Evolutionary conservation across 2,329 filamentous ascomycete species (phyloP).

Genomic region (Lecanicillium sp.): DNA sequence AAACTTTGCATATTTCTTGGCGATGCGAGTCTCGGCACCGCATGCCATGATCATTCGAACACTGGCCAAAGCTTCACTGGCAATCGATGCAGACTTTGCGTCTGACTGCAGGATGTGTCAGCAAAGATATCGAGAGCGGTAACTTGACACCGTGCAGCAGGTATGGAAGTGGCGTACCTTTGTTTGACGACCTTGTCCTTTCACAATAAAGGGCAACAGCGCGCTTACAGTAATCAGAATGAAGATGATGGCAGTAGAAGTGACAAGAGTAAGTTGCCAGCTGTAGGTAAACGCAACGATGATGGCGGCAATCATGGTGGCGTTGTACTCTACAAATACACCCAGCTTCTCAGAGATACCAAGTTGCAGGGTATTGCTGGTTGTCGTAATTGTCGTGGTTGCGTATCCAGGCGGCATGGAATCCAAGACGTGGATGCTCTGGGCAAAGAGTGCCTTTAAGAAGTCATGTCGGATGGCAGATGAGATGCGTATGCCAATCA

Average conservation of each 20-base stretch:
- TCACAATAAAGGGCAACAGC: slow-evolving; percentile 49
- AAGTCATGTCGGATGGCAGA: slow-evolving; percentile 57
- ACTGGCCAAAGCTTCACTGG: slow-evolving; percentile 52
- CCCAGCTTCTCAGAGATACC: slow-evolving; percentile 59
- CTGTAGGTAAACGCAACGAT: slow-evolving; percentile 49
- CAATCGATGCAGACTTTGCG: slow-evolving; percentile 49
- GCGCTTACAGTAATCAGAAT: slow-evolving; percentile 40
- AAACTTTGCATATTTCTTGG: slow-evolving; percentile 45
- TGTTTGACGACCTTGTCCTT: slow-evolving; percentile 36
- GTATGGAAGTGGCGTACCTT: slow-evolving; percentile 21
- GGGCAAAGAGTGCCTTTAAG: slow-evolving; percentile 53
- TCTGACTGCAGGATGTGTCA: slow-evolving; percentile 31
- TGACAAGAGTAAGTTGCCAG: slow-evolving; percentile 54
- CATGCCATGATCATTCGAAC: slow-evolving; percentile 57
- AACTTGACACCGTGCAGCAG: not conserved
- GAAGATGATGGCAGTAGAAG: slow-evolving; percentile 48
- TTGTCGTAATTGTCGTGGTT: slow-evolving; percentile 55
- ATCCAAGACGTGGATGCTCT: slow-evolving; percentile 62
- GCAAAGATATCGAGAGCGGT: slow-evolving; percentile 3
- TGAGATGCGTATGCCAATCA: slow-evolving; percentile 55
- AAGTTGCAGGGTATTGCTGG: slow-evolving; percentile 55
- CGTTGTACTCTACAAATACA: slow-evolving; percentile 46
- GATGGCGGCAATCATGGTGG: slow-evolving; percentile 44
- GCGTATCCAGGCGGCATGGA: slow-evolving; percentile 55
- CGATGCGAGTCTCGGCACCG: slow-evolving; percentile 49